Evolutionary conservation across 768 basidiomycete genomes (phyloP).

Genomic region (Pulveroboletus sp.): DNA sequence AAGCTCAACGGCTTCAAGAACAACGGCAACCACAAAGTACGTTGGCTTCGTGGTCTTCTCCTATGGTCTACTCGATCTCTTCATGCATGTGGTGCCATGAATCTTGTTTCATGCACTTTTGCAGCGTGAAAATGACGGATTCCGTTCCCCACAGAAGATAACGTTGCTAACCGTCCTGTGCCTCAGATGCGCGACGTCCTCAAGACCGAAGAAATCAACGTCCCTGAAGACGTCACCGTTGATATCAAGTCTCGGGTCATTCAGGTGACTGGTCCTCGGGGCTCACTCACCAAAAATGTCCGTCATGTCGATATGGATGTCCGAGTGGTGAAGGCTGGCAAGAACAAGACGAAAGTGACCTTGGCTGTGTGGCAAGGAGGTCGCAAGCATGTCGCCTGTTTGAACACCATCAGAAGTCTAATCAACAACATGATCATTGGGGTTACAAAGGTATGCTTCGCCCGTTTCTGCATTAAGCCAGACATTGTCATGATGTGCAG

Average conservation of each 20-base stretch:
- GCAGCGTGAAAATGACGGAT: constrained; percentile 33
- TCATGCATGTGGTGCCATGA: neutral
- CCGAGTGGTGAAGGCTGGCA: constrained; percentile 68
- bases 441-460: constrained; percentile 76
- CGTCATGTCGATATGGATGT: constrained; percentile 96
- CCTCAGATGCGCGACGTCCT: constrained; percentile 87
- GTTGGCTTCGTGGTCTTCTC: constrained; percentile 10
- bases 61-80: neutral
- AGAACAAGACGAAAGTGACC: constrained; percentile 70
- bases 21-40: constrained; percentile 27
- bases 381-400: constrained; percentile 97
- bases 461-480: neutral
- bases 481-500: constrained; percentile 38
- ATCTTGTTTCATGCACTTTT: constrained; percentile 1
- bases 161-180: constrained; percentile 21
- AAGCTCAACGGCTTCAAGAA: constrained; percentile 25
- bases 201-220: constrained; percentile 88
- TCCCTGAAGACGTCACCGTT: constrained; percentile 84
- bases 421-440: constrained; percentile 98
- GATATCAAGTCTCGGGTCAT: constrained; percentile 89
- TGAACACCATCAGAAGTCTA: constrained; percentile 91
- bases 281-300: constrained; percentile 87
- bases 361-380: constrained; percentile 98
- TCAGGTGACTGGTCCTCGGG: constrained; percentile 89
- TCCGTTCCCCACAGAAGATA: constrained; percentile 34